Base-by-base conservation (phyloP, 352 stramenopile genomes). In the Pythium grandisporangium region DNA sequence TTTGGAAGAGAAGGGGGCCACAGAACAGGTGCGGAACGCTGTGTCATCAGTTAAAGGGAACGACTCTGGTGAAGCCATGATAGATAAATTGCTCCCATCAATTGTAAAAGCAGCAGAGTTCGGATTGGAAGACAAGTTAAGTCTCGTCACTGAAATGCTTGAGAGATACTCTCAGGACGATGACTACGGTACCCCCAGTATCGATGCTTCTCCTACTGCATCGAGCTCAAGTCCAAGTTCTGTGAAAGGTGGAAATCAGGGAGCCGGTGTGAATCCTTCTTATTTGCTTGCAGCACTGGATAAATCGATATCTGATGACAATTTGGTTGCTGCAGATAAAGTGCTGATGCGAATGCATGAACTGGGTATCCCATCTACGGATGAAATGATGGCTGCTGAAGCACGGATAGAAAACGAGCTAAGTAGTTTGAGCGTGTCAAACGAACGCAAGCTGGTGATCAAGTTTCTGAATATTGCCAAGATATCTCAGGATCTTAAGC, bases 391-490 rank as follows among this genome's bases (percentile, higher is more conserved):
- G 5, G 46, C 61, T 25, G 70, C 67, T 21, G 55, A 69, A 39
- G 47, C 42, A 27, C 41, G 44, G 6, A 42, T 53, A 22, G 41
- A 56, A 25, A 32, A 32, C 2, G 48, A 56, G 27, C 30, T 54
- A 5, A 30, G 37, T 6, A 42, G 10, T 12, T 48, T 54, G 24
- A 54, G 47, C 21, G 47, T 54, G 12, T 39, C 47, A 19, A 54
- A 48, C 6, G 74, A 88, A 38, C 71, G 75, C 8, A 84, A 88
- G 37, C 71, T 84, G 48, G 71, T 81, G 47, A 65, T 88, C 27
- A 88, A 88, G 47, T 84, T 85, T 27, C 30, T 88, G 17, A 64
- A 64, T 13, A 79, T 88, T 3, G 75, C 75, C 0, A 83, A 83
- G 42, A 42, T 84, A 14, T 78, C 71, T 34, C 65, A 79, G 57